These are phyloP conservation scores for Cydonia oblonga DNA, from an alignment of 331 rosid genomes.

Conservation along the genomic window DNA sequence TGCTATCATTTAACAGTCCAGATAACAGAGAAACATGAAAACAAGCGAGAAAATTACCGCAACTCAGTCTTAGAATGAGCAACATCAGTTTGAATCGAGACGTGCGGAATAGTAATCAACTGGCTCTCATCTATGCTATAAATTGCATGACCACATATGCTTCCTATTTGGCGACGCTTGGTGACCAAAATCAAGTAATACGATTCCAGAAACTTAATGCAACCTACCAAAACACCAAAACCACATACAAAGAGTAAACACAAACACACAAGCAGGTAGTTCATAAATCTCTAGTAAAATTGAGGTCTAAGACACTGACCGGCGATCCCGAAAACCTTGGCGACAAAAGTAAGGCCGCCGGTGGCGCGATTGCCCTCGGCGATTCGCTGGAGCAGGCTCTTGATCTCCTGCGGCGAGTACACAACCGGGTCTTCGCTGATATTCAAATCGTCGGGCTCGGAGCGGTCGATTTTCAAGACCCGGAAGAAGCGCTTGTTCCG, in stretches of 20 bases:
- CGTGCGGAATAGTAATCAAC: conserved; percentile 70
- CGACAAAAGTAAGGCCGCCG: conserved; percentile 60
- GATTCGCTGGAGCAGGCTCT: conserved; percentile 72
- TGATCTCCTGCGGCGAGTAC: conserved; percentile 73
- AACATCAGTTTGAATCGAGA: conserved; percentile 65
- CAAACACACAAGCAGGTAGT: background rate
- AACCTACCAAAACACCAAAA: conserved; percentile 33
- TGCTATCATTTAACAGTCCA: background rate
- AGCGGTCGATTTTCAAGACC: conserved; percentile 85
- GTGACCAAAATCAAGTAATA: conserved; percentile 85
- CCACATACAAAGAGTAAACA: background rate
- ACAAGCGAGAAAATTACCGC: conserved; percentile 26
- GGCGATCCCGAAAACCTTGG: conserved; percentile 74
- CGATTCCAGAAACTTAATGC: conserved; percentile 82
- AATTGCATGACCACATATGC: conserved; percentile 80
- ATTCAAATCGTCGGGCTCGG: conserved; percentile 68
- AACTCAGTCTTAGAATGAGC: conserved; percentile 84
- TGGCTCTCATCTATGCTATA: conserved; percentile 76
- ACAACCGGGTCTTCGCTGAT: conserved; percentile 75
- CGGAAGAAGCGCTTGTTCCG: conserved; percentile 61
- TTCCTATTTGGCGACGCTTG: conserved; percentile 84
- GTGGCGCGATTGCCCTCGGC: conserved; percentile 77
- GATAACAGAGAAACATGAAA: background rate
- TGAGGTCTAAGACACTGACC: conserved; percentile 32
- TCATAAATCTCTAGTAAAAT: background rate